A percentile compares a stretch with the other conserved stretches of the same genome.
phyloP scores from a whole-genome alignment of 441 rosid species.

The Cnidoscolus chayamansa region DNA sequence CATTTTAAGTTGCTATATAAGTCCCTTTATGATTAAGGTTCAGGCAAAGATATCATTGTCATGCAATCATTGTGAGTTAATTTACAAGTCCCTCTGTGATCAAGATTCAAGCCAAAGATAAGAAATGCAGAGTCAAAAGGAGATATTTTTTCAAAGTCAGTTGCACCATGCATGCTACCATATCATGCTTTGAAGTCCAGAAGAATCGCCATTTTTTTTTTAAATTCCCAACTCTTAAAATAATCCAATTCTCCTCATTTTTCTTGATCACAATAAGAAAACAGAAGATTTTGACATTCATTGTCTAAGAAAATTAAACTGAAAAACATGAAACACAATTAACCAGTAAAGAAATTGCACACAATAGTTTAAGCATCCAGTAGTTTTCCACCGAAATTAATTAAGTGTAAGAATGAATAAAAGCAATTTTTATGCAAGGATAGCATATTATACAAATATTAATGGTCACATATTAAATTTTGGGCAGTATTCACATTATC shows the following conservation, averaged over 20 bases:
- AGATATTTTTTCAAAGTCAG: background rate
- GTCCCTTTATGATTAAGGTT: background rate
- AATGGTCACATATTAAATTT: background rate
- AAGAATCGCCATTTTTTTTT: background rate
- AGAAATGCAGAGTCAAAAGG: background rate
- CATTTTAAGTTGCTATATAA: background rate
- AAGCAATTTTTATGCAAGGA: background rate
- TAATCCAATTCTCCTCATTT: background rate
- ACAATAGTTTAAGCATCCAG: background rate
- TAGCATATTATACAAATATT: background rate
- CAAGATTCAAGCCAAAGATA: constrained; percentile 1
- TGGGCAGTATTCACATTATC: background rate
- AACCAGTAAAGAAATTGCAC: background rate
- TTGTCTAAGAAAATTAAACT: background rate
- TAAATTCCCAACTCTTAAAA: background rate
- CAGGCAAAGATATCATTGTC: constrained; percentile 1
- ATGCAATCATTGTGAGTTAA: background rate
- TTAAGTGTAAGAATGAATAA: background rate
- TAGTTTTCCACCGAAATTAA: background rate
- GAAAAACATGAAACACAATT: background rate
- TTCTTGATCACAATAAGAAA: background rate
- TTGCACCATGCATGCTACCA: background rate
- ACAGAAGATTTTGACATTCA: background rate
- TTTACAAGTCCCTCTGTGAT: background rate
- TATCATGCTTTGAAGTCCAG: background rate